A percentile compares a stretch with the other conserved stretches of the same genome.
phyloP scores from a whole-genome alignment of 2,329 filamentous ascomycete genomes.

The Epichloe hybrida region DNA sequence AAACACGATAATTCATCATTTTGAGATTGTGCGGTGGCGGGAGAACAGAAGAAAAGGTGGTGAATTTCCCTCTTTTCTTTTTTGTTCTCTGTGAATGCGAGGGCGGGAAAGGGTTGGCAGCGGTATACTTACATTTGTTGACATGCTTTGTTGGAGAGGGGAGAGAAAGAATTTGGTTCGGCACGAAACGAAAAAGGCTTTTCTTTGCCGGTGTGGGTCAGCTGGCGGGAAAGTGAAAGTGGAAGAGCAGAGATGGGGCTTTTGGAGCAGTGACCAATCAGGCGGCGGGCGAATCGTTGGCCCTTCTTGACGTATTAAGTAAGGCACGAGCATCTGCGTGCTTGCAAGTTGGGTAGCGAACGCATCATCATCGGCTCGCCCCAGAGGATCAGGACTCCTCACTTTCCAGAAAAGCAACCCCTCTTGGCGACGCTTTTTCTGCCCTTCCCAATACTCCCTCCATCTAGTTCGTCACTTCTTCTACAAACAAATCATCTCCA shows the following conservation, averaged over 20 bases:
- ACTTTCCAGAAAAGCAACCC: too few species aligned
- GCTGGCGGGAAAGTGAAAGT: background rate
- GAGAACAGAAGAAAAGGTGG: background rate
- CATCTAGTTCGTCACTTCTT: background rate
- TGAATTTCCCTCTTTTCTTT: background rate
- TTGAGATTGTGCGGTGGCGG: constrained; percentile 10
- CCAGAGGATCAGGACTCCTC: too few species aligned
- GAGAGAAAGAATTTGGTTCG: background rate
- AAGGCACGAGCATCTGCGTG: background rate
- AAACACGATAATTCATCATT: constrained; percentile 28
- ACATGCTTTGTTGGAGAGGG: background rate
- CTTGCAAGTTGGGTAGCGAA: background rate
- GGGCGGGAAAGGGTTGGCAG: background rate
- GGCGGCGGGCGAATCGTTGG: background rate
- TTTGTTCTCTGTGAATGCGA: background rate
- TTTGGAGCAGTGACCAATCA: background rate
- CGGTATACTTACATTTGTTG: background rate
- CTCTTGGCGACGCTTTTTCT: background rate
- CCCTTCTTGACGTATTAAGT: background rate
- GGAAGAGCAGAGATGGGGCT: background rate
- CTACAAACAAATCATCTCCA: background rate
- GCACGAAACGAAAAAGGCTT: background rate
- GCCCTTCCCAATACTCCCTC: background rate
- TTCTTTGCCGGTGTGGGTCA: background rate
- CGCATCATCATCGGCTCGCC: background rate